phyloP scores from a whole-genome alignment of 2,329 filamentous ascomycete genomes.

The Epichloe hybrida region DNA sequence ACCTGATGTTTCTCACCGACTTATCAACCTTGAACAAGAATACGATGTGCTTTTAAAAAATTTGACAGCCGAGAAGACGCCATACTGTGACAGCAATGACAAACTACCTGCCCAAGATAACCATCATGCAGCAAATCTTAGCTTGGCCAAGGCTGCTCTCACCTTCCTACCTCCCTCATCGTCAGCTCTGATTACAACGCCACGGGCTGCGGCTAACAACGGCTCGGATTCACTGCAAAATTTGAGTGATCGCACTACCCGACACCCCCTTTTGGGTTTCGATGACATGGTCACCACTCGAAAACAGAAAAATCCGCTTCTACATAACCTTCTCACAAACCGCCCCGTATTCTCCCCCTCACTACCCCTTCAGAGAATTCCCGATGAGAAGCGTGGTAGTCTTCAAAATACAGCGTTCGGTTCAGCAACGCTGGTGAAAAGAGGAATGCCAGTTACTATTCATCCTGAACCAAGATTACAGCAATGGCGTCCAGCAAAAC shows the following conservation, averaged over 20 bases:
- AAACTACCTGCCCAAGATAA: conserved; percentile 12
- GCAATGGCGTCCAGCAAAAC: conserved; percentile 55
- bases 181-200: conserved; percentile 80
- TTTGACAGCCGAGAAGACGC: conserved; percentile 26
- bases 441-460: conserved; percentile 78
- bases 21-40: conserved; percentile 90
- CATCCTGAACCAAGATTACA: conserved; percentile 59
- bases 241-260: conserved; percentile 16
- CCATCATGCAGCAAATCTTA: conserved; percentile 55
- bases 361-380: conserved; percentile 57
- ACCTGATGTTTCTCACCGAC: conserved; percentile 31
- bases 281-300: conserved; percentile 40
- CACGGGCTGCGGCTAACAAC: conserved; percentile 56
- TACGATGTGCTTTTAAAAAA: conserved; percentile 55
- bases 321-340: conserved; percentile 92
- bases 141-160: conserved; percentile 56
- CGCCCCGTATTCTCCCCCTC: conserved; percentile 89
- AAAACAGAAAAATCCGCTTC: conserved; percentile 62
- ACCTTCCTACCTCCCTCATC: conserved; percentile 69
- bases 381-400: conserved; percentile 20
- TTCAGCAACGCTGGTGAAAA: conserved; percentile 72
- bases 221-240: conserved; percentile 1
- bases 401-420: conserved; percentile 14
- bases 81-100: background rate
- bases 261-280: conserved; percentile 37